Evolutionary conservation across 331 rosid species (phyloP), one percentile per base, ranked within the genome.

Genomic region (Erythrophleum ivorense): DNA sequence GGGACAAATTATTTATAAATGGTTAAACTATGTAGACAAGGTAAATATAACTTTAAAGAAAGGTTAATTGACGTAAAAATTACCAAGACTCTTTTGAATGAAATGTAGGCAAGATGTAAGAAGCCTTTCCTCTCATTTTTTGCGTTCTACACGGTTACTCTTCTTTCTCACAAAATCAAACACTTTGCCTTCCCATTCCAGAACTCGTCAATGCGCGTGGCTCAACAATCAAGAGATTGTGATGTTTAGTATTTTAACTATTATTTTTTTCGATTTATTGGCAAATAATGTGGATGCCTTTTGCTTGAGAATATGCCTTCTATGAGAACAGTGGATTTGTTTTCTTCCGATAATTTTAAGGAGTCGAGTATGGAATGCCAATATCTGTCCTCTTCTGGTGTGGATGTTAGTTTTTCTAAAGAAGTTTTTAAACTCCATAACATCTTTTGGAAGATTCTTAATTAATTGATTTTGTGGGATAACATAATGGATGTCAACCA

Each of bases 371-470:
- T 87, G 81, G 86, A 79, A 89, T 89, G 94, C 82, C 88, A 87
- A 85, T 82, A 65, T 88, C 82, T 91, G 92, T 91, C 90, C 81
- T 82, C 80, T 86, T 86, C 50, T 83, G 80, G 33, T 77, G 83
- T 48, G 70, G 76, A 81, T 72, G 78, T 81, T 84, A 79, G 84
- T 82, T 83, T 74, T 81, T 81, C 29, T 77, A 79, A 67, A 43
- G 65, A 73, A 81, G 78, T 81, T 82, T 46, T 77, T 79, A 54
- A 88, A 79, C 76, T 87, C 63, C 64, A 79, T 52, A 7, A 66
- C 86, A 85, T 76, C 86, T 86, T 80, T 82, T 74, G 68, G 84
- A 65, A 91, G 89, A 83, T 92, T 94, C 91, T 84, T 74, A 64
- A 24, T 84, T 79, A 66, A 54, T 82, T 85, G 88, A 72, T 75